A percentile compares a stretch with the other conserved stretches of the same genome.
These are phyloP conservation scores for Pseudovirgaria hyperparasitica DNA, from an alignment of 2,329 filamentous ascomycete genomes.

Conservation along the genomic window DNA sequence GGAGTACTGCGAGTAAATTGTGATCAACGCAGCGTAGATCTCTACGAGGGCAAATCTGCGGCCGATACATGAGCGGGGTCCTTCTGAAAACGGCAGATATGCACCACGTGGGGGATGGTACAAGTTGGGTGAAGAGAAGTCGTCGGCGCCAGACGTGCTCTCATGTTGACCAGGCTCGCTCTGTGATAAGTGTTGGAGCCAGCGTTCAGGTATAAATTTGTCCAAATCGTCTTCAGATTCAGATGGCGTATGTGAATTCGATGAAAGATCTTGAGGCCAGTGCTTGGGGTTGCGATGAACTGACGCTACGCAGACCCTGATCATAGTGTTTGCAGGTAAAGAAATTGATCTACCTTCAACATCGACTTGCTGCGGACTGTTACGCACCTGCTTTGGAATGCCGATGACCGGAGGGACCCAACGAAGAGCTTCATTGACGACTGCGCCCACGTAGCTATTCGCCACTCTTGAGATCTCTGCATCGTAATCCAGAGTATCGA, in stretches of 20 bases:
- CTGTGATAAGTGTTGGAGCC: conserved; percentile 49
- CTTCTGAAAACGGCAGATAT: conserved; percentile 44
- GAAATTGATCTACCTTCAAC: conserved; percentile 45
- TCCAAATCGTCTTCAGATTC: conserved; percentile 43
- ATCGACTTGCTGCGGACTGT: conserved; percentile 41
- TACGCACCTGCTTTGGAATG: conserved; percentile 49
- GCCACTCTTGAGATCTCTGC: conserved; percentile 51
- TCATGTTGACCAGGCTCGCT: no score
- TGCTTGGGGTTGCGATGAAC: conserved; percentile 58
- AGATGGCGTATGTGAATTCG: conserved; percentile 14
- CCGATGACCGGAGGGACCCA: conserved; percentile 57
- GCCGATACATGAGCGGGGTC: conserved; percentile 42
- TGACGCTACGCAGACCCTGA: no score
- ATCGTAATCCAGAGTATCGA: conserved; percentile 59
- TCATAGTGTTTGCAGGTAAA: conserved; percentile 42
- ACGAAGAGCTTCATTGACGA: conserved; percentile 67
- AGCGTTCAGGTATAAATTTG: conserved; percentile 60
- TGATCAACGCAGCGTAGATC: conserved; percentile 38
- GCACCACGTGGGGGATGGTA: conserved; percentile 37
- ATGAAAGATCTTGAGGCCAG: conserved; percentile 50
- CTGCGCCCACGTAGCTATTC: conserved; percentile 58
- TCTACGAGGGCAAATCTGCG: conserved; percentile 45
- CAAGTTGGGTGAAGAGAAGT: conserved; percentile 45
- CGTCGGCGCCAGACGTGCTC: conserved; percentile 38
- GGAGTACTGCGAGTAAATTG: conserved; percentile 45